Conservation (phyloP, 129 eudicot genomes). For the Apium graveolens region DNA sequence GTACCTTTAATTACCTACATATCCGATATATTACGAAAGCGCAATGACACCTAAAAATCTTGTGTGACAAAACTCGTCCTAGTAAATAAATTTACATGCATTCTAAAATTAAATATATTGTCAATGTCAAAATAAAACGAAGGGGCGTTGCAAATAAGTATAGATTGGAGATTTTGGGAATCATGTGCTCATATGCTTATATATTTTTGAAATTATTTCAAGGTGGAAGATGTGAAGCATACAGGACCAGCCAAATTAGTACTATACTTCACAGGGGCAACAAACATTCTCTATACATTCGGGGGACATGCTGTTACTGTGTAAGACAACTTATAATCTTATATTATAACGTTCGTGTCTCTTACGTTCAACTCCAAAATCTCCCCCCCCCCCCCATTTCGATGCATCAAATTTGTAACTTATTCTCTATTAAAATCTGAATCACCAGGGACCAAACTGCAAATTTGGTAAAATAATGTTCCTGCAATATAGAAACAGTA, state of each 20-base stretch:
- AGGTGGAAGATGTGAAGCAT: slow-evolving; percentile 95
- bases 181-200: not conserved
- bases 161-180: no score
- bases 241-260: slow-evolving; percentile 94
- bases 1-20: slow-evolving; percentile 22
- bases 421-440: not conserved
- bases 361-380: slow-evolving; percentile 4
- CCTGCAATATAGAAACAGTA: not conserved
- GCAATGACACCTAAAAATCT: not conserved
- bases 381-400: not conserved
- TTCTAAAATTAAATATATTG: no score
- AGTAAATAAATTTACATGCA: not conserved
- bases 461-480: not conserved
- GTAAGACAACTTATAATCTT: slow-evolving; percentile 58
- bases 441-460: not conserved
- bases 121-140: not conserved
- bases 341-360: slow-evolving; percentile 16
- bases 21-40: not conserved
- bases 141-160: no score
- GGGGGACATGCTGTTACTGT: slow-evolving; percentile 99
- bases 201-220: not conserved
- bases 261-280: slow-evolving; percentile 95
- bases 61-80: not conserved
- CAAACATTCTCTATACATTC: slow-evolving; percentile 97
- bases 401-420: slow-evolving; percentile 17